Evolutionary conservation across 1,139 yeast species (phyloP), one percentile per base, ranked within the genome.

Genomic region (Scheffersomyces illinoinensis): DNA sequence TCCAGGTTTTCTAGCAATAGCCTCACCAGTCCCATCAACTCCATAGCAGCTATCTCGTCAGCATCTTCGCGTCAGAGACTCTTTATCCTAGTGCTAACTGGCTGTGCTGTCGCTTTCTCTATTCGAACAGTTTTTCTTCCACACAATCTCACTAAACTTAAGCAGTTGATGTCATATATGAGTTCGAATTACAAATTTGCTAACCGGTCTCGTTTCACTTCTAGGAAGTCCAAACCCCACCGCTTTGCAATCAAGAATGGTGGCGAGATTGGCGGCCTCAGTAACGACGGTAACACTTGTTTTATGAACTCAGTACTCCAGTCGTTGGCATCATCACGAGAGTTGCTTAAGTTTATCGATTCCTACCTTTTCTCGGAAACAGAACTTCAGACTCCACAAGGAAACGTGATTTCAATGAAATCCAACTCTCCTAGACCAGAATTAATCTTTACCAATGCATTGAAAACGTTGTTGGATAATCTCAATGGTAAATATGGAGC

Each of bases 221-320:
- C 60, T 53, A 54, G 57, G 47, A 62, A 60, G 56, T 66, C 76
- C 21, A 71, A 70, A 54, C 78, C 76, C 59, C 68, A 68, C 49
- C 70, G 69, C 52, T 76, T 77, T 62, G 87, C 86, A 23, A 64
- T 79, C 62, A 76, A 76, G 55, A 79, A 79, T 62, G 95, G 95
- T 61, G 93, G 93, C 4, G 85, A 84, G 62, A 83, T 91, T 49
- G 97, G 97, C 26, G 98, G 98, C 1, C 79, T 93, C 52, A 83
- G 86, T 62, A 93, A 93, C 72, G 97, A 92, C 64, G 97, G 97
- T 17, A 93, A 93, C 68, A 91, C 97, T 0, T 93, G 98, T 71
- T 93, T 93, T 67, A 92, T 93, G 96, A 93, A 93, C 73, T 87
- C 93, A 21, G 97, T 93, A 1, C 77, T 93, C 49, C 98, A 93